phyloP scores from a whole-genome alignment of 495 filamentous ascomycete genomes.

The Neurospora sp. region DNA sequence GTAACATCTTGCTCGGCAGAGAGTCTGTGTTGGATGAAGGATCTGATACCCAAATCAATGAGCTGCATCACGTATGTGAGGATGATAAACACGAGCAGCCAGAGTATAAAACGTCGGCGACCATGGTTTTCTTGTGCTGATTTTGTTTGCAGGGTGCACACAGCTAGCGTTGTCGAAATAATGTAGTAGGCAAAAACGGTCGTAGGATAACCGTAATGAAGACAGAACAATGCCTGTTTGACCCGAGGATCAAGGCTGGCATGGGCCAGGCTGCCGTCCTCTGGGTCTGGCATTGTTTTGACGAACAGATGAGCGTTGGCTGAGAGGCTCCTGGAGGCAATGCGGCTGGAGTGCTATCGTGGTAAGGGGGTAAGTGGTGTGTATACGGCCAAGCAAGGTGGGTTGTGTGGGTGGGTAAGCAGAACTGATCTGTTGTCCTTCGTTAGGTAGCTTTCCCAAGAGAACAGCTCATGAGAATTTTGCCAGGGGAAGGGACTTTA shows the following conservation, averaged over 20 bases:
- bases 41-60: conserved; percentile 28
- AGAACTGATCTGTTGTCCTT: background rate
- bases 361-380: background rate
- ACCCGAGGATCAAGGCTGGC: background rate
- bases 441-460: background rate
- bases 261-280: conserved; percentile 6
- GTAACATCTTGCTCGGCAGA: conserved; percentile 35
- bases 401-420: background rate
- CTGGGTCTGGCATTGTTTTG: conserved; percentile 11
- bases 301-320: background rate
- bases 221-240: conserved; percentile 15
- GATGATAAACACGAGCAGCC: conserved; percentile 37
- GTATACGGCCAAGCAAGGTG: background rate
- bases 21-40: conserved; percentile 29
- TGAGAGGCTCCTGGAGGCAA: background rate
- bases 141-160: conserved; percentile 46
- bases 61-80: conserved; percentile 42
- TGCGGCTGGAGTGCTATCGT: background rate
- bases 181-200: conserved; percentile 47
- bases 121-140: conserved; percentile 24
- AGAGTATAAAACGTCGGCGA: conserved; percentile 37
- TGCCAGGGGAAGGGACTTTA: background rate
- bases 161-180: conserved; percentile 36
- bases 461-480: background rate
- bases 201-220: conserved; percentile 48